Evolutionary conservation across 208 protist genomes (phyloP), one percentile per base, ranked within the genome.

Genomic region (Borovskyia barvae): DNA sequence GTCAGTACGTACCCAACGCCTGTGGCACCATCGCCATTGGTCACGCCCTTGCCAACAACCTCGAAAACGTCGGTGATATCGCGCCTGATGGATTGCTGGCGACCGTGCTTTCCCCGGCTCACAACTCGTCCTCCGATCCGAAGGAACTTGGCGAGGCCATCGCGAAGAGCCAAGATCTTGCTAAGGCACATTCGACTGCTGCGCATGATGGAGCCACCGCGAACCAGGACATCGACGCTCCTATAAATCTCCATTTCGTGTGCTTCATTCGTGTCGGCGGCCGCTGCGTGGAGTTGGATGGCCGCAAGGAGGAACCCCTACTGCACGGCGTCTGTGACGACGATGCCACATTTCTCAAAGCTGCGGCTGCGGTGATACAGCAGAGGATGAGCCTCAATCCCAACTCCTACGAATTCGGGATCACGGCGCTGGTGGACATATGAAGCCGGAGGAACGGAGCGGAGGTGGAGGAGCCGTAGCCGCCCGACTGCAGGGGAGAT

Each of bases 11-110:
- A 43, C 60, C 40, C 33, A 99, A 99, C 69, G 92, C 92, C 12
- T 99, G 97, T 66, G 97, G 96, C 41, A 99, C 96, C 3, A 89
- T 99, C 32, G 97, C 77, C 19, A 58, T 98, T 8, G 29, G 97
- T 7, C 96, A 99, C 69, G 78, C 91, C 2, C 43, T 99, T 8
- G 48, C 87, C 25, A 99, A 98, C 69, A 98, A 97, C 59, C n/a
- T 57, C 12, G 51, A 75, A 14, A n/a, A 40, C 7, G 29, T 96
- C 14, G 82, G 83, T 2, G 45, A 61, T 9, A n/a, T 93, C 5
- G 12, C 54, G 2, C 28, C 63, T 3, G 72, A 26, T 45, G 92
- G 72, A 39, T 20, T 77, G 5, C 24, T 93, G 19, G 74, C 53
- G 7, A 3, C 29, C 2, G 37, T 82, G 11, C 3, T 4, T 3